Base-by-base conservation (phyloP, 2,329 filamentous ascomycete species). In the Penicillium sp. region DNA sequence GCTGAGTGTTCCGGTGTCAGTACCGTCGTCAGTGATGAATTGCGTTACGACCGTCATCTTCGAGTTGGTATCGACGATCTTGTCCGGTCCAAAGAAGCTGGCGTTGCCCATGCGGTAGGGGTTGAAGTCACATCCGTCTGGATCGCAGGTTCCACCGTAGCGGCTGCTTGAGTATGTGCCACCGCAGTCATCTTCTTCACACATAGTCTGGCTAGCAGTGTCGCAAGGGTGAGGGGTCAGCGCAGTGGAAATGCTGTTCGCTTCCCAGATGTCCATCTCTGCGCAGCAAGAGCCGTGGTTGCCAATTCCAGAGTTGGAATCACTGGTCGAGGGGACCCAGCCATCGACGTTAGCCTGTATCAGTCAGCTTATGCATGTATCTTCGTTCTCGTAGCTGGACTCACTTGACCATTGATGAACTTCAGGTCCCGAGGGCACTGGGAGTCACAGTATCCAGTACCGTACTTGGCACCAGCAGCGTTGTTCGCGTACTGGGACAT, bases 261-360 rank as follows among this genome's bases (percentile, higher is more conserved):
- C 86, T 76, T 90, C 86, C 86, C 86, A 89, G 72, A 87, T 80
- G 65, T 89, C 86, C 82, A 90, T 86, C 73, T 89, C 87, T 44
- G 82, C 75, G 72, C 86, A 89, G 80, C 86, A 89, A 39, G 85
- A 79, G 59, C 87, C 86, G 49, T 81, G 75, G 44, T 73, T 72
- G 39, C 82, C 83, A 24, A 73, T 68, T 55, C 84, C 84, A 33
- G 81, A 77, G 68, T 85, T 85, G 63, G 72, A 61, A 65, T 88
- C 84, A 65, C 77, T 83, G 37, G 63, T 58, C 1, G 84, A 84
- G 5, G 81, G 70, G 35, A 61, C 60, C 82, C 82, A 84, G 55
- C 78, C 78, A 7, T 83, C 79, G n/a, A 80, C 76, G 67, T 87
- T 87, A 48, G 76, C 84, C 78, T 65, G 27, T 48, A 31, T 46